phyloP scores from a whole-genome alignment of 176 grass and related monocot species.

The Microstegium vimineum region DNA sequence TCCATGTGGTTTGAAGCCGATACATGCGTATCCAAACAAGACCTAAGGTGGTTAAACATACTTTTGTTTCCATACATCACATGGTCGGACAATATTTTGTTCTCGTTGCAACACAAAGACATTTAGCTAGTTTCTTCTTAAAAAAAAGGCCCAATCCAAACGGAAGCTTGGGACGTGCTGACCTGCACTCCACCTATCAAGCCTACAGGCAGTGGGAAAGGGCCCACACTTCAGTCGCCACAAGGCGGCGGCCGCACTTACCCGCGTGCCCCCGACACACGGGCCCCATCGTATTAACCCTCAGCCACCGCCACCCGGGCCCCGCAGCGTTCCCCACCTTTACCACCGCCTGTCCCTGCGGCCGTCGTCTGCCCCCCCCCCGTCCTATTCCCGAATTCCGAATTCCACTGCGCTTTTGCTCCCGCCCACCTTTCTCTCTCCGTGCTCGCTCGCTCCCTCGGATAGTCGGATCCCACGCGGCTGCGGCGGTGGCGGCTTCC shows the following conservation, averaged over 20 bases:
- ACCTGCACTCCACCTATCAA: not conserved
- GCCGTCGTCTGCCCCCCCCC: constrained; percentile 8
- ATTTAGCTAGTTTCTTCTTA: too few species aligned
- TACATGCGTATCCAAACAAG: too few species aligned
- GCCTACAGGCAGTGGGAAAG: not conserved
- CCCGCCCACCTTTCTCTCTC: not conserved
- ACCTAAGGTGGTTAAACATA: too few species aligned
- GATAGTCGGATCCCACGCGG: constrained; percentile 46
- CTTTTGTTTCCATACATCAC: too few species aligned
- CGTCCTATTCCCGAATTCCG: constrained; percentile 9
- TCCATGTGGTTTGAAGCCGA: too few species aligned
- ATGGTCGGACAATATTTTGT: too few species aligned
- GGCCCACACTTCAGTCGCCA: not conserved
- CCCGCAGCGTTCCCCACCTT: not conserved
- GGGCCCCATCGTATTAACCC: not conserved
- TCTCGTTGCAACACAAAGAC: too few species aligned
- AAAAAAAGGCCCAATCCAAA: too few species aligned
- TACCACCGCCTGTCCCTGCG: not conserved
- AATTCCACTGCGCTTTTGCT: constrained; percentile 1
- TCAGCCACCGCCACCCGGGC: not conserved
- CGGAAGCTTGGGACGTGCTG: too few species aligned
- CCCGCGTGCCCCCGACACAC: not conserved
- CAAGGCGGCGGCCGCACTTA: constrained; percentile 24
- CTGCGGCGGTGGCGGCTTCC: not conserved
- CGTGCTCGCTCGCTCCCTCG: not conserved